Percentiles rank a stretch among this genome's conserved stretches.
Evolutionary conservation across 148 eudicot genomes (phyloP).

Genomic region (Talinum fruticosum): DNA sequence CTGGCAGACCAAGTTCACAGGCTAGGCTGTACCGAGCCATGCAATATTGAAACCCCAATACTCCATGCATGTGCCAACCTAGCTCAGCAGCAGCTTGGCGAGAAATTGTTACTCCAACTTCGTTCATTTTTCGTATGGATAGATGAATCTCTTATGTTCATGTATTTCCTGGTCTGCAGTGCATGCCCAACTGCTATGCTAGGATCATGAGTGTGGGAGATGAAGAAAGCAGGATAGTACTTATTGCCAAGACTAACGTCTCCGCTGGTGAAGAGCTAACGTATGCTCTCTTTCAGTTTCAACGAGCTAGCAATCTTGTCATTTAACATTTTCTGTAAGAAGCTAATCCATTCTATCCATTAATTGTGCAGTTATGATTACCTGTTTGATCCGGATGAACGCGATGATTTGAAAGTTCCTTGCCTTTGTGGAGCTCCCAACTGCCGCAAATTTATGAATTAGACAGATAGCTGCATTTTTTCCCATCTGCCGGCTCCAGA

Average conservation of each 20-base stretch:
- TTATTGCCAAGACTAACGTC: slow-evolving; percentile 74
- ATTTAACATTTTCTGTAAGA: background rate
- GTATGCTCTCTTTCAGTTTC: slow-evolving; percentile 35
- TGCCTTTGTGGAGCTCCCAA: slow-evolving; percentile 79
- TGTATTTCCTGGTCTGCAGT: slow-evolving; percentile 40
- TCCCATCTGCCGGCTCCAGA: slow-evolving; percentile 12
- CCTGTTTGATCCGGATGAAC: slow-evolving; percentile 84
- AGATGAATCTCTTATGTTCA: background rate
- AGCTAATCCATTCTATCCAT: background rate
- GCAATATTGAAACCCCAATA: no score
- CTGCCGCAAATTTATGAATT: slow-evolving; percentile 82
- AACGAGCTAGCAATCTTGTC: background rate
- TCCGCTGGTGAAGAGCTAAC: slow-evolving; percentile 82
- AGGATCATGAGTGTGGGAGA: slow-evolving; percentile 73
- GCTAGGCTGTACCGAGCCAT: no score
- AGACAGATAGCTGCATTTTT: slow-evolving; percentile 15
- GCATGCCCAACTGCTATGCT: slow-evolving; percentile 97
- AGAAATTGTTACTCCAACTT: background rate
- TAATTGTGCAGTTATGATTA: slow-evolving; percentile 70
- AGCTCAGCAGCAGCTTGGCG: background rate
- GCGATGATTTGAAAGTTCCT: slow-evolving; percentile 76
- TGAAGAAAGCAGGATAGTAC: slow-evolving; percentile 78
- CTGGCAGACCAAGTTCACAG: no score
- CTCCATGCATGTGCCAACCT: no score
- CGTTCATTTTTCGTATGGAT: background rate